phyloP scores from a whole-genome alignment of 164 flowering plant species.

The Paratinospora sagittata region DNA sequence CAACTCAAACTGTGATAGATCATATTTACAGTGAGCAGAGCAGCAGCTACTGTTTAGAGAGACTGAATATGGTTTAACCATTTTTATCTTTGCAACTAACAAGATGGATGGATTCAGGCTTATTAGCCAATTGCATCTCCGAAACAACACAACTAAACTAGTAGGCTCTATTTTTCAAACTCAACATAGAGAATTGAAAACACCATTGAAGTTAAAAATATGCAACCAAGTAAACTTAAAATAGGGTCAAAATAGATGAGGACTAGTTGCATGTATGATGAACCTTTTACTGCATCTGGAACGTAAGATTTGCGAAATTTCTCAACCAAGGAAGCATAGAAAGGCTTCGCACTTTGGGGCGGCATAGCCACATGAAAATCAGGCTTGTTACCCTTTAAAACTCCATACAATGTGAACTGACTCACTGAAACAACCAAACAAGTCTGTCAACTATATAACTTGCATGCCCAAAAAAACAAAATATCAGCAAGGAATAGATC shows the following conservation, averaged over 20 bases:
- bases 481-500: neutral
- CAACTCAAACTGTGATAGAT: no score
- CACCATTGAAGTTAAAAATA: no score
- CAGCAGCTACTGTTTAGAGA: neutral
- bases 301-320: constrained; percentile 58
- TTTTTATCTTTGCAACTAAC: no score
- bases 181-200: no score
- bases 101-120: no score
- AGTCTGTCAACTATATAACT: no score
- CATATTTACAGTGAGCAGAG: neutral
- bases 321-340: constrained; percentile 74
- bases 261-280: neutral
- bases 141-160: no score
- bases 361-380: constrained; percentile 99
- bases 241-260: neutral
- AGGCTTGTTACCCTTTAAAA: constrained; percentile 92
- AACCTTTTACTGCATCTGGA: constrained; percentile 65
- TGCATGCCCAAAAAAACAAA: neutral
- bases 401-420: constrained; percentile 87
- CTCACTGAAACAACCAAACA: constrained; percentile 53
- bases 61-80: no score
- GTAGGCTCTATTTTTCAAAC: no score
- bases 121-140: no score
- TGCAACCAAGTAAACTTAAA: neutral
- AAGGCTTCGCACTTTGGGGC: constrained; percentile 72